Base-by-base conservation (phyloP, 441 rosid genomes). In the Gossypium trilobum region DNA sequence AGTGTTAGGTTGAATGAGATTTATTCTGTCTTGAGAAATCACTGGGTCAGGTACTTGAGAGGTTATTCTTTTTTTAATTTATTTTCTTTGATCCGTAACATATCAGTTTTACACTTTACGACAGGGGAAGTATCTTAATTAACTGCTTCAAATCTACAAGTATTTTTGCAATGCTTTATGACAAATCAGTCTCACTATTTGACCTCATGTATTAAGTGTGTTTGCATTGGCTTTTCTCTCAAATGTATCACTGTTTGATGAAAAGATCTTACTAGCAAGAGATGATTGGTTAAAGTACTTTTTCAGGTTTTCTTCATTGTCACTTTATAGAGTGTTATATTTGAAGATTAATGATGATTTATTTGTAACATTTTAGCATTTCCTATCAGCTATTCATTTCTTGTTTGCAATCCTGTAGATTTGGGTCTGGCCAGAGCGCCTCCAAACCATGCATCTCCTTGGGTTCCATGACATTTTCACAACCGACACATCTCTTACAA, bases 351-450 rank as follows among this genome's bases (percentile, higher is more conserved):
- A 52, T 36, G 11, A 11, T 56, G 17, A 7, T 55, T 39, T 62
- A 42, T 31, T 6, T 29, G 57, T 71, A 72, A 56, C 69, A 29
- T 14, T 57, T 42, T 60, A 50, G 42, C 17, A 22, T 74, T 52
- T 29, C 8, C 22, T 3, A 11, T 57, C 14, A 14, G 39, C 27
- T 48, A 23, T 59, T 75, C 16, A 56, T 9, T 14, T 5, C 55
- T 14, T 14, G 7, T 59, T 60, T 72, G 59, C 29, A 6, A 17
- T 58, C 75, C 42, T 70, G 58, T 67, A 89, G 95, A 89, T 91
- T 84, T 92, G 97, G 97, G 93, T 91, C 75, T 91, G 97, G 95
- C 98, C 92, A 14, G 95, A 92, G 77, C 89, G 93, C 68, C 86
- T 92, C 71, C 91, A 86, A 62, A 88, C 87, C 36, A 86, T 92